A percentile compares a stretch with the other conserved stretches of the same genome.
Conservation (phyloP, 208 protist species). For the Wallacemonas sp. region DNA sequence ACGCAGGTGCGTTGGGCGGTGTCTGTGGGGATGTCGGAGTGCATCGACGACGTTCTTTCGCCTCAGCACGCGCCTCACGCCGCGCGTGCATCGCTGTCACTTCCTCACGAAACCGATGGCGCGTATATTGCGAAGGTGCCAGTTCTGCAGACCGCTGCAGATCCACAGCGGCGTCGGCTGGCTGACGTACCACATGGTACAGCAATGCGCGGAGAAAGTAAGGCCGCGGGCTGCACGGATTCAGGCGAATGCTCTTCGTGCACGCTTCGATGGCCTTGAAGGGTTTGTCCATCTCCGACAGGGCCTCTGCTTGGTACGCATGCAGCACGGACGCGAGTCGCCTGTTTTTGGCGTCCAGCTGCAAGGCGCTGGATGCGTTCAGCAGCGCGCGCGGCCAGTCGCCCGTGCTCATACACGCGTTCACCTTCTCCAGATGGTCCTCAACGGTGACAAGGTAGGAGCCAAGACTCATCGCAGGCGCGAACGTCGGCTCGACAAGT, state of each 20-base stretch:
- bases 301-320: conserved; percentile 48
- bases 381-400: conserved; percentile 35
- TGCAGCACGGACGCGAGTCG: conserved; percentile 44
- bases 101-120: neutral
- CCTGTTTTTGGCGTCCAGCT: conserved; percentile 47
- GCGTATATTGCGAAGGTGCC: neutral
- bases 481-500: conserved; percentile 42
- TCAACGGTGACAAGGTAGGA: conserved; percentile 70
- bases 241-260: conserved; percentile 38
- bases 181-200: conserved; percentile 24
- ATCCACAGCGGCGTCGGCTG: conserved; percentile 51
- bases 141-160: conserved; percentile 28
- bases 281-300: conserved; percentile 31
- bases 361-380: conserved; percentile 44
- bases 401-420: conserved; percentile 22
- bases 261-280: conserved; percentile 65
- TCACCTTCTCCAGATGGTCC: conserved; percentile 39
- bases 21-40: neutral
- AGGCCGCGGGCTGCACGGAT: conserved; percentile 41
- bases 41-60: neutral
- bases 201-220: conserved; percentile 57
- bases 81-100: neutral
- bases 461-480: conserved; percentile 60
- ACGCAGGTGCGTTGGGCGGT: neutral
- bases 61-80: neutral